These are phyloP conservation scores for Boletellus deceptivus DNA, from an alignment of 1,284 basidiomycete species.

Conservation along the genomic window DNA sequence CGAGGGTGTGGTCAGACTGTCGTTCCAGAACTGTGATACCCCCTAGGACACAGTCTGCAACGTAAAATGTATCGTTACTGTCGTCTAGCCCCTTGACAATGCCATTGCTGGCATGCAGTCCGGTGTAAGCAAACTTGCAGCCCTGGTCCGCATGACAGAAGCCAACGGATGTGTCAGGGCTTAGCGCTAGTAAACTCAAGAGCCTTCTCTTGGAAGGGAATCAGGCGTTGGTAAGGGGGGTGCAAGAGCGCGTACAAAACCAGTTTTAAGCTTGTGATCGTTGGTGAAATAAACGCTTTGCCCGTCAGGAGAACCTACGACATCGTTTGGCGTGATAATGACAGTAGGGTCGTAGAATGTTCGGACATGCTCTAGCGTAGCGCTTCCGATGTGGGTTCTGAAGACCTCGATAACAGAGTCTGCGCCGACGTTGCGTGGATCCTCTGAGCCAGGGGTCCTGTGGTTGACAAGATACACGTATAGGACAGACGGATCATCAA, in stretches of 20 bases:
- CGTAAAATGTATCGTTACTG: conserved; percentile 54
- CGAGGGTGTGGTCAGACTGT: conserved; percentile 54
- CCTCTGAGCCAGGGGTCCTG: conserved; percentile 42
- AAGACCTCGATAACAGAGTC: conserved; percentile 75
- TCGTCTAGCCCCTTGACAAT: conserved; percentile 43
- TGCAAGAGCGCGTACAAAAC: conserved; percentile 39
- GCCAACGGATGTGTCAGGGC: conserved; percentile 45
- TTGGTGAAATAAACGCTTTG: conserved; percentile 69
- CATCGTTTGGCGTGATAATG: conserved; percentile 68
- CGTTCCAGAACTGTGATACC: conserved; percentile 50
- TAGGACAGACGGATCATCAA: conserved; percentile 46
- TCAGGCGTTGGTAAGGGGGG: conserved; percentile 5
- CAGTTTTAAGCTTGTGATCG: conserved; percentile 54
- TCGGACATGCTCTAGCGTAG: conserved; percentile 48
- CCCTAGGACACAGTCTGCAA: conserved; percentile 44
- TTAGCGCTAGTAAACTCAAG: conserved; percentile 36
- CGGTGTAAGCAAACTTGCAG: conserved; percentile 52
- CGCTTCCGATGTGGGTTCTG: conserved; percentile 47
- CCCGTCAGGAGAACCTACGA: conserved; percentile 61
- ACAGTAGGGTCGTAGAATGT: conserved; percentile 55
- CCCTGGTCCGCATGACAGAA: conserved; percentile 58
- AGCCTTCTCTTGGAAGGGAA: conserved; percentile 26
- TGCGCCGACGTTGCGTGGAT: conserved; percentile 53
- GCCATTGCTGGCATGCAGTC: conserved; percentile 52
- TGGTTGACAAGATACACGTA: conserved; percentile 72